Evolutionary conservation across 495 filamentous ascomycete genomes (phyloP), one percentile per base, ranked within the genome.

Genomic region (Chaetomidium leptoderma): DNA sequence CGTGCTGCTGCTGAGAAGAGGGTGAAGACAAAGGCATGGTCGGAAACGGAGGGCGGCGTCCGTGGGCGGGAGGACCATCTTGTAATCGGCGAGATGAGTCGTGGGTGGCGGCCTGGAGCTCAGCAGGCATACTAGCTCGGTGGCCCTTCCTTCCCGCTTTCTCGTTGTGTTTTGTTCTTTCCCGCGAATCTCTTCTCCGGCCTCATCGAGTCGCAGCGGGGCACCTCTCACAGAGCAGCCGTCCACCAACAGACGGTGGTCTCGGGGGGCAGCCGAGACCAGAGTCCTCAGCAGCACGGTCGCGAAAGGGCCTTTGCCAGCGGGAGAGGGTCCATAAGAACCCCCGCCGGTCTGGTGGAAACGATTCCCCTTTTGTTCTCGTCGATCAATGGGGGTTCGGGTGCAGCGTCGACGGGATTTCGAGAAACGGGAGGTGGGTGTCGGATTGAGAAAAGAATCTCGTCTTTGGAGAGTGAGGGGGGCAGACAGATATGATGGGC

Each of bases 321-420:
- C 77, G 75, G 80, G 73, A 64, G 74, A 73, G 76, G 75, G 77
- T 83, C 82, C 84, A 86, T 86, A 83, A 83, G 76, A 71, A 66
- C 58, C 65, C 65, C 60, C 63, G 60, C 62, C 60, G 53, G 48
- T 51, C 17, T 46, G 47, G 53, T 55, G 36, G 26, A 40, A 24
- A 29, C 39, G 36, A 27, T 27, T 14, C 33, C 37, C 21, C 23
- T 44, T 39, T 40, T 32, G 19, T 43, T 58, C 29, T 37, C 33
- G 42, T 59, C 42, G 39, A 26, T 29, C 43, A 24, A 40, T 42
- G 21, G 42, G 47, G 6, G 44, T 6, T 33, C 48, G 49, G 36
- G 16, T 39, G 40, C 40, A 24, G 35, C 17, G 33, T 40, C 16
- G 37, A 42, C 27, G 29, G 44, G 48, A n/a, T 30, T 33, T 13